Evolutionary conservation across 805 yeast species (phyloP).

Genomic region (Saccharomycopsis sp.): DNA sequence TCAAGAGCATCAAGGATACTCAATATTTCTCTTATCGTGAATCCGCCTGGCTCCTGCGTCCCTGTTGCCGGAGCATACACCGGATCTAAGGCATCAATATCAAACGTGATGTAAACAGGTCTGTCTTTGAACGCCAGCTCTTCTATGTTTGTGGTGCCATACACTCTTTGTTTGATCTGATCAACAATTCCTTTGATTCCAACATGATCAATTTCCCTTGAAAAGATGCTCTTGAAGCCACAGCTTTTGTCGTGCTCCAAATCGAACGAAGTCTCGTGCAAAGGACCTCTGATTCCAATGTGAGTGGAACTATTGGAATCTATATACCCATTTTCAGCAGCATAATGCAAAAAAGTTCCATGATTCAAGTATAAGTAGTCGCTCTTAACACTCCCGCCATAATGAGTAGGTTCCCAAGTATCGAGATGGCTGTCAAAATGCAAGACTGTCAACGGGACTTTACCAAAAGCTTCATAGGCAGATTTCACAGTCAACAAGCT

Average conservation of each 20-base stretch:
- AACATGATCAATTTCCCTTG: slow-evolving; percentile 37
- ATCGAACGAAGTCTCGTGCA: slow-evolving; percentile 41
- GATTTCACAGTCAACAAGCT: slow-evolving; percentile 45
- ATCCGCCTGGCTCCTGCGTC: slow-evolving; percentile 64
- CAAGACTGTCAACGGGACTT: slow-evolving; percentile 37
- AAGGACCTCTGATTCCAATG: slow-evolving; percentile 59
- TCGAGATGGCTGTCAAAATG: slow-evolving; percentile 66
- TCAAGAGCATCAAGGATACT: slow-evolving; percentile 49
- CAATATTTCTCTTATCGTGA: slow-evolving; percentile 52
- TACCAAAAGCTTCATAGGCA: slow-evolving; percentile 42
- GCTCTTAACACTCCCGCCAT: slow-evolving; percentile 50
- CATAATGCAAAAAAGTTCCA: slow-evolving; percentile 62
- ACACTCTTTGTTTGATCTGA: slow-evolving; percentile 28
- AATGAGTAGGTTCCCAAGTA: slow-evolving; percentile 54
- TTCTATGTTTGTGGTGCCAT: slow-evolving; percentile 39
- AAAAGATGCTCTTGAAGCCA: slow-evolving; percentile 39
- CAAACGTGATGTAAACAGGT: slow-evolving; percentile 38
- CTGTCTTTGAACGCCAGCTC: slow-evolving; percentile 26
- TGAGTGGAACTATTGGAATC: slow-evolving; percentile 41
- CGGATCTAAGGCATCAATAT: slow-evolving; percentile 58
- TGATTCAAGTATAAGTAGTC: slow-evolving; percentile 51
- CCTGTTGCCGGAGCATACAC: slow-evolving; percentile 64
- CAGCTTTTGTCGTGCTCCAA: slow-evolving; percentile 39
- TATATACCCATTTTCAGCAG: slow-evolving; percentile 55
- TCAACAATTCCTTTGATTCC: slow-evolving; percentile 33